Conservation (phyloP, 164 flowering plant genomes). For the Dillenia suffruticosa region DNA sequence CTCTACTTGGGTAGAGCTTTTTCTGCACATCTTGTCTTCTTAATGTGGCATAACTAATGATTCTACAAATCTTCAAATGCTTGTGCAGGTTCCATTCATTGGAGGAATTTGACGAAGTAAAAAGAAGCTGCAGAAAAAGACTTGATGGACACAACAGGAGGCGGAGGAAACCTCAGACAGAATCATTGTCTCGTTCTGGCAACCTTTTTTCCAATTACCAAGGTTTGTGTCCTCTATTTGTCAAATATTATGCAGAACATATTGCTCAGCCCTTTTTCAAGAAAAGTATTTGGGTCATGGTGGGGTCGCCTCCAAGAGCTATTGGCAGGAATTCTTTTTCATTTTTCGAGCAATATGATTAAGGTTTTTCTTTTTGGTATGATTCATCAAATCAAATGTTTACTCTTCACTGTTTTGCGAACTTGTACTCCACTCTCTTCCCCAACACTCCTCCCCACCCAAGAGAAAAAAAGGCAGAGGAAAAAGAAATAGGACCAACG, state of each 20-base stretch:
- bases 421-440: too few relatives aligned
- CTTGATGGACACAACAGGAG: constrained; percentile 68
- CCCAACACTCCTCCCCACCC: too few relatives aligned
- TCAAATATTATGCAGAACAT: not conserved
- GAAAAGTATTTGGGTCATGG: too few relatives aligned
- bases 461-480: too few relatives aligned
- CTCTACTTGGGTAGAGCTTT: not conserved
- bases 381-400: too few relatives aligned
- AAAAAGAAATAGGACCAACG: too few relatives aligned
- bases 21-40: not conserved
- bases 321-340: too few relatives aligned
- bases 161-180: constrained; percentile 53
- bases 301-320: too few relatives aligned
- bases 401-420: too few relatives aligned
- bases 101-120: constrained; percentile 63
- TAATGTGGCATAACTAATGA: too few relatives aligned
- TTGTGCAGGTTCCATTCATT: constrained; percentile 52
- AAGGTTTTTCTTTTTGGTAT: too few relatives aligned
- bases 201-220: constrained; percentile 23
- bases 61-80: not conserved
- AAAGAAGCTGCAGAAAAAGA: constrained; percentile 69
- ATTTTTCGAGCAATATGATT: too few relatives aligned
- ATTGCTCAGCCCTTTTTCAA: not conserved
- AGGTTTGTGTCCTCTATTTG: constrained; percentile 18
- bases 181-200: constrained; percentile 18